Evolutionary conservation across 31 red algal species (phyloP).

Genomic region (Asparagopsis taxiformis): DNA sequence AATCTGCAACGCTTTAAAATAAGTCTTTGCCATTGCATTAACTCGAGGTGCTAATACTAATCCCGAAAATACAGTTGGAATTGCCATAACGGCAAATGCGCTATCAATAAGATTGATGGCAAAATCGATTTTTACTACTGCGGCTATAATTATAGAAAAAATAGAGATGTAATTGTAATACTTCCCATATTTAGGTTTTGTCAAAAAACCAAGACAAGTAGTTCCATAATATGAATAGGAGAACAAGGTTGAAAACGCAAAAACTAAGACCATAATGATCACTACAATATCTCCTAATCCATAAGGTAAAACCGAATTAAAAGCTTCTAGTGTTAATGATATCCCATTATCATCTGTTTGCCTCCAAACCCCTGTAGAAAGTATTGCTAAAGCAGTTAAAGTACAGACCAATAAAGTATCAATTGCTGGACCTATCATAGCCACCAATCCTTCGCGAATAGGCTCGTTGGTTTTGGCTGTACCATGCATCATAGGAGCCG

Average conservation of each 20-base stretch:
- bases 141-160: too few relatives aligned
- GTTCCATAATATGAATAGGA: slow-evolving; percentile 25
- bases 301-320: slow-evolving; percentile 6
- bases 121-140: too few relatives aligned
- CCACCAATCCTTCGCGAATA: slow-evolving; percentile 23
- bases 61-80: too few relatives aligned
- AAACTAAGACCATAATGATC: too few relatives aligned
- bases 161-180: too few relatives aligned
- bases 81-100: too few relatives aligned
- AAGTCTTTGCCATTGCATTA: too few relatives aligned
- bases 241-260: slow-evolving; percentile 20
- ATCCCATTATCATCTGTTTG: slow-evolving; percentile 9
- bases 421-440: slow-evolving; percentile 22
- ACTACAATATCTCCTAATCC: neutral
- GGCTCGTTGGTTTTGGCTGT: slow-evolving; percentile 20
- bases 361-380: slow-evolving; percentile 7
- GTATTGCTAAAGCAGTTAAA: slow-evolving; percentile 20
- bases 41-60: too few relatives aligned
- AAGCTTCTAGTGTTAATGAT: slow-evolving; percentile 2
- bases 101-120: too few relatives aligned
- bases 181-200: too few relatives aligned
- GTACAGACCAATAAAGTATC: slow-evolving; percentile 17
- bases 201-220: too few relatives aligned
- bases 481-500: slow-evolving; percentile 16
- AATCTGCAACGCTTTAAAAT: too few relatives aligned